Conservation (phyloP, 2,329 filamentous ascomycete species). For the Ceratocystis papillata region DNA sequence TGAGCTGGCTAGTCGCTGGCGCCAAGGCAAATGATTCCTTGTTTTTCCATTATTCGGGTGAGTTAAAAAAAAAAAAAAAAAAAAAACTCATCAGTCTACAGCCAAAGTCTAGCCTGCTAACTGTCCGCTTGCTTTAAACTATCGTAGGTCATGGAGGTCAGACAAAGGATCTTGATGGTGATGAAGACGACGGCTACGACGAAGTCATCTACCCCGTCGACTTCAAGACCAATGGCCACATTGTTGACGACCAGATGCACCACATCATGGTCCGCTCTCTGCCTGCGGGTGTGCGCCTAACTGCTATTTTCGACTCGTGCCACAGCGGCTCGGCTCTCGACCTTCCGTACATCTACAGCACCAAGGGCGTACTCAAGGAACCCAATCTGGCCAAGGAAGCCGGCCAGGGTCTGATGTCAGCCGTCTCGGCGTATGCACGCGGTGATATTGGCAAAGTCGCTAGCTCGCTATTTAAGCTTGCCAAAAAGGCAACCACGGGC, state of each 20-base stretch:
- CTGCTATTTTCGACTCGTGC: constrained; percentile 45
- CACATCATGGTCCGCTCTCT: constrained; percentile 53
- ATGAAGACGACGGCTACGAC: constrained; percentile 47
- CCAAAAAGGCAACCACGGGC: constrained; percentile 63
- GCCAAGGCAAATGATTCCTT: constrained; percentile 46
- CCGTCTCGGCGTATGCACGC: constrained; percentile 63
- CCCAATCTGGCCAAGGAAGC: constrained; percentile 63
- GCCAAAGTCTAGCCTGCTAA: background rate
- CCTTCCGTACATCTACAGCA: constrained; percentile 51
- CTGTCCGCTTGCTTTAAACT: background rate
- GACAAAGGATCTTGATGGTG: constrained; percentile 45
- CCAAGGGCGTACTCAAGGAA: constrained; percentile 61
- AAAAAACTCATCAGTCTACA: background rate
- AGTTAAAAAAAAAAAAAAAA: background rate
- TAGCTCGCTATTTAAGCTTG: constrained; percentile 59
- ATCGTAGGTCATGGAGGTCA: constrained; percentile 43
- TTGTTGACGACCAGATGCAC: constrained; percentile 50
- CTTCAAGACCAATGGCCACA: constrained; percentile 43
- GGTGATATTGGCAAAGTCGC: constrained; percentile 72
- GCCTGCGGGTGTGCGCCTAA: constrained; percentile 55
- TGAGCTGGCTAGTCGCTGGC: constrained; percentile 50
- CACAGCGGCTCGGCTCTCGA: constrained; percentile 49
- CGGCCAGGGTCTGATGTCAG: constrained; percentile 52
- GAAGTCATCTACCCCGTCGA: constrained; percentile 50
- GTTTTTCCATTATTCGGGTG: constrained; percentile 49